Evolutionary conservation across 139 green algal genomes (phyloP).

Genomic region (Diplosphaera chodatii): DNA sequence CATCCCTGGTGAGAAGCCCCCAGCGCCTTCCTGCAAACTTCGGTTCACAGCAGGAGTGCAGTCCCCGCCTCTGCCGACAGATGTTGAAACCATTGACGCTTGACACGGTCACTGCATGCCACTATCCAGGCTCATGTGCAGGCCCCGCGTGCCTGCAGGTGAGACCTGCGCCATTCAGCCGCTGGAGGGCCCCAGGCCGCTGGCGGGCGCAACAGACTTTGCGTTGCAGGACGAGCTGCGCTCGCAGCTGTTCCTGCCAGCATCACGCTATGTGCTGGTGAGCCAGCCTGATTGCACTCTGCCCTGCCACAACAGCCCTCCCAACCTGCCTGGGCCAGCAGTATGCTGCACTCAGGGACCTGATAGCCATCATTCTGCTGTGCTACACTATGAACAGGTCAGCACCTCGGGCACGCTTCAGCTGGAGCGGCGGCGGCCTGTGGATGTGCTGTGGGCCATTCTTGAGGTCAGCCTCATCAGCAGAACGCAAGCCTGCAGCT

Average conservation of each 20-base stretch:
- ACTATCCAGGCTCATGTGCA: no score
- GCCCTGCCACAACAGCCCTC: neutral
- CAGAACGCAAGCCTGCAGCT: no score
- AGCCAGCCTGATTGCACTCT: conserved; percentile 19
- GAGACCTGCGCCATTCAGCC: conserved; percentile 34
- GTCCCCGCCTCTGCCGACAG: no score
- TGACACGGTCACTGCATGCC: no score
- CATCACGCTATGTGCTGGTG: conserved; percentile 68
- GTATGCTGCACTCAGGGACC: no score
- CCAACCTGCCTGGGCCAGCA: no score
- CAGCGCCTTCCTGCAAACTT: no score
- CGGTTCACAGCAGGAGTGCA: no score
- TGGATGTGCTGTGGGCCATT: conserved; percentile 54
- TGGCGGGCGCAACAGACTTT: conserved; percentile 4
- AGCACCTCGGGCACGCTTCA: conserved; percentile 24
- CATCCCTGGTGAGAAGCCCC: conserved; percentile 43
- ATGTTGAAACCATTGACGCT: no score
- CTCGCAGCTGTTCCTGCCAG: conserved; percentile 55
- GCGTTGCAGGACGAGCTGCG: conserved; percentile 49
- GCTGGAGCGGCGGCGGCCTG: conserved; percentile 67
- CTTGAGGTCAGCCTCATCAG: conserved; percentile 35
- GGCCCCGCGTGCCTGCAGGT: conserved; percentile 11
- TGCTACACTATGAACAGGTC: neutral
- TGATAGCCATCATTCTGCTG: no score
- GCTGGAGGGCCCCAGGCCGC: conserved; percentile 16